Evolutionary conservation across 2,329 filamentous ascomycete species (phyloP), one percentile per base, ranked within the genome.

Genomic region (Claviceps digitariae): DNA sequence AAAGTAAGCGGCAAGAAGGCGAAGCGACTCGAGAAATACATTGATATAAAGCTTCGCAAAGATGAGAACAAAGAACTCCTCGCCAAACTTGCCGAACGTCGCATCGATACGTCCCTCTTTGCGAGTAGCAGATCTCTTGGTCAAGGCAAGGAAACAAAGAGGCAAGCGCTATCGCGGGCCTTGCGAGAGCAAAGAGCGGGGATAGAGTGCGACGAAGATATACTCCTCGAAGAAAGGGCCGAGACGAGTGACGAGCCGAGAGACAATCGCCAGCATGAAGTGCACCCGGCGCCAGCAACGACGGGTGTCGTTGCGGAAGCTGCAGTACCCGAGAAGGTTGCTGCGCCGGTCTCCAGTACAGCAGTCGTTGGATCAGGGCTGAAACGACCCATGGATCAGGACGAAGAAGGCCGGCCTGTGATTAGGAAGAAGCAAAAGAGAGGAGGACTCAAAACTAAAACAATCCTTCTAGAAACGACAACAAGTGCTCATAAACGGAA

Each of bases 31-130:
- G 81, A 84, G 57, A 84, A 84, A 63, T 84, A 84, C 64, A 82
- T 84, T 58, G 90, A 97, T 62, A 93, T 79, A 55, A 98, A 98
- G 75, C 74, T 98, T 47, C 87, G 84, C 67, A 96, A 95, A 67
- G 93, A 98, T 64, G 91, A 97, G 67, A 95, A 88, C 62, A 76
- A 87, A 29, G 86, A 83, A 54, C 73, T 98, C 31, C 76, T 97
- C 61, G 86, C 87, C 64, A 90, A 93, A 65, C 76, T 98, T 27
- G 87, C 87, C 20, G 76, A 81, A 56, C 77, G 81, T 52, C 90
- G 86, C 63, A 79, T 93, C 59, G 90, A 97, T 65, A 95, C 88
- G 1, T 87, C 79, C 57, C 72, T 89, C 21, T 84, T 95, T 56
- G 77, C 82, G 54, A 95, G 89, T 66, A 87, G 85, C 51, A 87